phyloP scores from a whole-genome alignment of 257 asterid species.

The Paulownia fortunei region DNA sequence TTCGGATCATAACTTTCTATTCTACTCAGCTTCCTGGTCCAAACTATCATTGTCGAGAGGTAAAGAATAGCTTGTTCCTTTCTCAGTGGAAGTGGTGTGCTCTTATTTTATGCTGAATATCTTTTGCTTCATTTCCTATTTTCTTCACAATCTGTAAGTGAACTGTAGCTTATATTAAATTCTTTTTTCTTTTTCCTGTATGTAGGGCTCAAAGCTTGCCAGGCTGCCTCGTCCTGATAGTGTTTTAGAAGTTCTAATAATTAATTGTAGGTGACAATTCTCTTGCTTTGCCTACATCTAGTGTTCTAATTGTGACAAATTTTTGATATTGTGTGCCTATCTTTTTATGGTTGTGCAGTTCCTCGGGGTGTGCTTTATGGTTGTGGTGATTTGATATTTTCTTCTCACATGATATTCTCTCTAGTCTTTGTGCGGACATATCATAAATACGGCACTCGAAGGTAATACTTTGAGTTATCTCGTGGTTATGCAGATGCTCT shows the following conservation, averaged over 20 bases:
- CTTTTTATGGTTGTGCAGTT: constrained; percentile 53
- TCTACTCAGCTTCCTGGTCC: constrained; percentile 99
- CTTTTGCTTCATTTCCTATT: background rate
- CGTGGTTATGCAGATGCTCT: background rate
- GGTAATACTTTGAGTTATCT: constrained; percentile 31
- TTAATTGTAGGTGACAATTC: constrained; percentile 51
- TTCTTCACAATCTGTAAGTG: background rate
- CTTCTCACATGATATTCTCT: constrained; percentile 98
- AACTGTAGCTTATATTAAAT: constrained; percentile 25
- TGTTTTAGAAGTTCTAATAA: constrained; percentile 62
- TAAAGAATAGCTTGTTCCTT: constrained; percentile 40
- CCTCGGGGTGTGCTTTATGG: constrained; percentile 94
- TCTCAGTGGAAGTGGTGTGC: no score
- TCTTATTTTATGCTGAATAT: constrained; percentile 5
- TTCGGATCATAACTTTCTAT: constrained; percentile 88
- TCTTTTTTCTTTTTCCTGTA: constrained; percentile 6
- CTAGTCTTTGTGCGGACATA: constrained; percentile 91
- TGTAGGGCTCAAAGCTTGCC: constrained; percentile 95
- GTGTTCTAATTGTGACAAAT: background rate
- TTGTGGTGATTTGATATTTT: constrained; percentile 96
- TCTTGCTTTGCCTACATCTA: background rate
- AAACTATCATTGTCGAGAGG: constrained; percentile 98
- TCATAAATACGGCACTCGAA: constrained; percentile 78
- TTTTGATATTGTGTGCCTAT: constrained; percentile 17
- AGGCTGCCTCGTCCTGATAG: constrained; percentile 83